Conservation (phyloP, 1,139 yeast genomes). For the Kurtzmaniella natalensis region DNA sequence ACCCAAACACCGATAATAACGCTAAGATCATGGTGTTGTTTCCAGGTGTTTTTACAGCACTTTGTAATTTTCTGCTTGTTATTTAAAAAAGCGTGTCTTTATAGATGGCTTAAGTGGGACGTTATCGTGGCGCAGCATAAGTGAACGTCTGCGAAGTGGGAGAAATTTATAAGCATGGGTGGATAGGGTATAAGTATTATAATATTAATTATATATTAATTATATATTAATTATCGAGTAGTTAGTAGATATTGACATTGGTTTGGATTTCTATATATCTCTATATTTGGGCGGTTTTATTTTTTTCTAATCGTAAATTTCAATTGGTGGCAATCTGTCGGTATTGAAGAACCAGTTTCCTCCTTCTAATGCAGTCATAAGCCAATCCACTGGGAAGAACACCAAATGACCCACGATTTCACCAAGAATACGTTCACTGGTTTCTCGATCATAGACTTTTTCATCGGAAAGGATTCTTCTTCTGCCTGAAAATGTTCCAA, state of each 20-base stretch:
- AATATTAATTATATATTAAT: too few species aligned
- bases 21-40: constrained; percentile 32
- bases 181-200: too few species aligned
- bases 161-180: too few species aligned
- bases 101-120: too few species aligned
- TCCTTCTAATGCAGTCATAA: constrained; percentile 76
- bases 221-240: too few species aligned
- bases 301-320: constrained; percentile 69
- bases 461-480: constrained; percentile 43
- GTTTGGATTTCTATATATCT: background rate
- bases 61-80: too few species aligned
- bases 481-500: constrained; percentile 35
- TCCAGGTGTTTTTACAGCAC: too few species aligned
- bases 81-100: too few species aligned
- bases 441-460: constrained; percentile 63
- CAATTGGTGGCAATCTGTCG: constrained; percentile 92
- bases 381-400: constrained; percentile 88
- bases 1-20: constrained; percentile 60
- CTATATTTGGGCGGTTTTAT: background rate
- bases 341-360: constrained; percentile 95
- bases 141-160: too few species aligned
- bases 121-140: too few species aligned
- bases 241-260: too few species aligned
- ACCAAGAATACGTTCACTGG: constrained; percentile 69
- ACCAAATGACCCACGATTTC: constrained; percentile 90